Conservation (phyloP, 2,329 filamentous ascomycete species). For the Cryphonectria nitschkei region DNA sequence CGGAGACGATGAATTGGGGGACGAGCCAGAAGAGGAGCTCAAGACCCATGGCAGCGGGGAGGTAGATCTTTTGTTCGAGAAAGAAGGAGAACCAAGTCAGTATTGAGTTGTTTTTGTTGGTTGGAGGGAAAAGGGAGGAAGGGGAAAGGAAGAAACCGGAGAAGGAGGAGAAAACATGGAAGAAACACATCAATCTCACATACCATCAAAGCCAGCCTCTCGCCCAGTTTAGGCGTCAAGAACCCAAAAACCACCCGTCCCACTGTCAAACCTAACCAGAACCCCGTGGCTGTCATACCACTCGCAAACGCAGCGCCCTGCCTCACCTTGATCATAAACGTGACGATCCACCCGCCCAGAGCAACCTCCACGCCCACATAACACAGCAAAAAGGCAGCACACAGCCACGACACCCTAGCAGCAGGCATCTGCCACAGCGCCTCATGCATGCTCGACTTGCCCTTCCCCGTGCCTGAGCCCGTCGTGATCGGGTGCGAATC, state of each 20-base stretch:
- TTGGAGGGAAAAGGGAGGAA: no score
- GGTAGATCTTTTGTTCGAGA: conserved; percentile 57
- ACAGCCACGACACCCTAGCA: conserved; percentile 68
- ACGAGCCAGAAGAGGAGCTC: conserved; percentile 82
- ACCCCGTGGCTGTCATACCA: conserved; percentile 77
- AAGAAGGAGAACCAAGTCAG: background rate
- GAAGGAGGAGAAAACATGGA: background rate
- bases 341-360: conserved; percentile 81
- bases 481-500: conserved; percentile 37
- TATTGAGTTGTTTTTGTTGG: conserved; percentile 28
- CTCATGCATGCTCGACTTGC: conserved; percentile 37
- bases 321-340: conserved; percentile 79
- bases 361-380: conserved; percentile 80
- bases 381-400: conserved; percentile 71
- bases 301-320: conserved; percentile 68
- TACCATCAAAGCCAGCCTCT: conserved; percentile 61
- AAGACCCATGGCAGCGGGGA: conserved; percentile 64
- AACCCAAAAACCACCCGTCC: conserved; percentile 74
- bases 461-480: conserved; percentile 32
- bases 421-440: conserved; percentile 48
- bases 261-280: conserved; percentile 79
- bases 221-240: conserved; percentile 71
- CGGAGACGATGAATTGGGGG: conserved; percentile 75
- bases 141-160: no score
- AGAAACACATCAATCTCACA: background rate